These are phyloP conservation scores for Teunomyces lycoperdinae DNA, from an alignment of 805 yeast species.

Conservation along the genomic window DNA sequence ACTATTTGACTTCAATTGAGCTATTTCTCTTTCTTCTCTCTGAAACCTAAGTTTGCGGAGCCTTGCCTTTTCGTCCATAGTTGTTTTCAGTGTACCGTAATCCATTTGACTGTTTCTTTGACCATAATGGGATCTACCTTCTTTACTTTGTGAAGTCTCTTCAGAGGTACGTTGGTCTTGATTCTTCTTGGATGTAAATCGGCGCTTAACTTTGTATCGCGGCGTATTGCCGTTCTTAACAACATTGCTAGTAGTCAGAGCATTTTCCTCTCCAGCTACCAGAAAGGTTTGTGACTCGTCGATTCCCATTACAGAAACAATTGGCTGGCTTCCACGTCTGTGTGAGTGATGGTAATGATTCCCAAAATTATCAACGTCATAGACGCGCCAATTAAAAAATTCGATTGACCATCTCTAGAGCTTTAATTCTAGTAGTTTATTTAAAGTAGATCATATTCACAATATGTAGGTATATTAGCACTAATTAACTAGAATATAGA, in stretches of 20 bases:
- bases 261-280: neutral
- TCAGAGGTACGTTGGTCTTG: neutral
- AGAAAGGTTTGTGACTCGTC: neutral
- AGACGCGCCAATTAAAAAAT: no score
- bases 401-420: no score
- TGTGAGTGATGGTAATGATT: no score
- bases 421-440: no score
- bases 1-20: constrained; percentile 12
- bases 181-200: neutral
- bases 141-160: neutral
- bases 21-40: neutral
- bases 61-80: neutral
- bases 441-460: neutral
- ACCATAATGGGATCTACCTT: no score
- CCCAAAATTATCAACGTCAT: no score
- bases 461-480: neutral
- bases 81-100: no score
- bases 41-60: neutral
- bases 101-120: no score
- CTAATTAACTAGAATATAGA: neutral
- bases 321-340: no score
- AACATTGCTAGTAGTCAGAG: neutral
- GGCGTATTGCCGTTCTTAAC: neutral
- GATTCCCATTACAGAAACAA: no score
- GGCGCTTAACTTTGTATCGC: constrained; percentile 1